A percentile compares a stretch with the other conserved stretches of the same genome.
These are phyloP conservation scores for Salix dunnii DNA, from an alignment of 345 rosid genomes.

Conservation along the genomic window DNA sequence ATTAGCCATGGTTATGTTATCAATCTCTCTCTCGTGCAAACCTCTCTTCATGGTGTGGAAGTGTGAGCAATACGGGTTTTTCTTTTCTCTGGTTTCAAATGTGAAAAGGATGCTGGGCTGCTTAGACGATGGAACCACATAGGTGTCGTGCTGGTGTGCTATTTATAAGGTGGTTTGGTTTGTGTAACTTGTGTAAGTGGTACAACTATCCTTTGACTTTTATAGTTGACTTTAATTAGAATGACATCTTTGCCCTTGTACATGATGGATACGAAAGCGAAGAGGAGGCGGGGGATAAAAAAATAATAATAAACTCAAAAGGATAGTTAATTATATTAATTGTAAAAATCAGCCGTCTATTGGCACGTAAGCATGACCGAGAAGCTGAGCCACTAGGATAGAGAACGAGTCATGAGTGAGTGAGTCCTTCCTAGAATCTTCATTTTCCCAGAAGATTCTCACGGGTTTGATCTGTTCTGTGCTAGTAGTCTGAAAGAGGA, in stretches of 20 bases:
- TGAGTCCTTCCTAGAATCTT: conserved; percentile 10
- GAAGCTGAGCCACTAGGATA: conserved; percentile 16
- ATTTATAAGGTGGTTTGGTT: conserved; percentile 4
- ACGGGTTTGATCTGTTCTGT: not conserved
- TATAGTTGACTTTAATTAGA: conserved; percentile 27
- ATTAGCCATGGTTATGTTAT: conserved; percentile 45
- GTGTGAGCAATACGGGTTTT: not conserved
- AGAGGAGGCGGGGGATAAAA: not conserved
- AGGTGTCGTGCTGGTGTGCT: not conserved
- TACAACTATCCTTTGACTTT: conserved; percentile 22
- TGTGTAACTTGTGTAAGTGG: conserved; percentile 1
- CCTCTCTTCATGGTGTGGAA: conserved; percentile 46
- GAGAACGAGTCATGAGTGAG: conserved; percentile 10
- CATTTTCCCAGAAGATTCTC: conserved; percentile 12
- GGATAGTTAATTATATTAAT: too few species aligned
- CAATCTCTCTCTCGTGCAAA: conserved; percentile 25
- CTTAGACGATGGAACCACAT: not conserved
- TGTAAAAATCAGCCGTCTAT: not conserved
- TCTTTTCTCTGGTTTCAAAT: not conserved
- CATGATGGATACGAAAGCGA: conserved; percentile 1
- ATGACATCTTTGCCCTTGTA: conserved; percentile 33
- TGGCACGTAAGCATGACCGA: conserved; percentile 30
- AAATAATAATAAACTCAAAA: not conserved
- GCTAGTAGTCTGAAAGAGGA: not conserved
- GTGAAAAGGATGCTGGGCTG: not conserved